phyloP scores from a whole-genome alignment of 1,284 basidiomycete genomes.

The Golubevia sp. region DNA sequence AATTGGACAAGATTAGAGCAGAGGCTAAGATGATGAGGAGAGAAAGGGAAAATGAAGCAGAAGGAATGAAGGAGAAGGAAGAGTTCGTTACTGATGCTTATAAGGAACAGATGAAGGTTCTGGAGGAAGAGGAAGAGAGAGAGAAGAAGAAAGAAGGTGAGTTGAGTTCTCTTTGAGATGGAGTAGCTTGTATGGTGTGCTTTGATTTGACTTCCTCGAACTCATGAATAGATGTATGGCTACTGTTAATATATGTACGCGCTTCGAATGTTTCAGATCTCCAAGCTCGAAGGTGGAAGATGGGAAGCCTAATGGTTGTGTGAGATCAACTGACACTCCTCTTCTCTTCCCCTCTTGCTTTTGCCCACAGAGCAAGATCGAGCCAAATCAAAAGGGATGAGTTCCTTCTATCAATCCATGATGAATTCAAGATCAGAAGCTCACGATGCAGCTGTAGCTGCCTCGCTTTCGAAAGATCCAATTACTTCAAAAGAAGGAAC shows the following conservation, averaged over 20 bases:
- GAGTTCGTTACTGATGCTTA: conserved; percentile 57
- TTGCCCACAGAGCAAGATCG: neutral
- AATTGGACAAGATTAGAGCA: conserved; percentile 43
- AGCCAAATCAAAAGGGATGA: conserved; percentile 26
- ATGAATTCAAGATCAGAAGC: conserved; percentile 32
- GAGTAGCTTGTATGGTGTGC: too few relatives aligned
- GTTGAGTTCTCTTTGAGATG: too few relatives aligned
- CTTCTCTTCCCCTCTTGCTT: neutral
- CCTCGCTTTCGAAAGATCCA: conserved; percentile 8
- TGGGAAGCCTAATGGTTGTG: too few relatives aligned
- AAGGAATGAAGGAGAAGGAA: conserved; percentile 30
- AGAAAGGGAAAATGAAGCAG: conserved; percentile 52
- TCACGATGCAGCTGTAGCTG: conserved; percentile 45
- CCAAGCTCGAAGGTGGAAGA: too few relatives aligned
- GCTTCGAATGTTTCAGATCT: too few relatives aligned
- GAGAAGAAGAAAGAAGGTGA: too few relatives aligned
- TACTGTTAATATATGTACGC: too few relatives aligned
- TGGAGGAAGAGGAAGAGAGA: conserved; percentile 22
- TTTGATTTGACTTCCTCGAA: too few relatives aligned
- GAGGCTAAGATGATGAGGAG: conserved; percentile 54
- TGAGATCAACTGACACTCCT: too few relatives aligned
- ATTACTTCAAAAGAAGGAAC: neutral
- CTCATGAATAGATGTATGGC: too few relatives aligned
- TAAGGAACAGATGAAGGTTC: conserved; percentile 49
- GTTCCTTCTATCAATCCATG: conserved; percentile 45